A percentile compares a stretch with the other conserved stretches of the same genome.
Evolutionary conservation across 1,139 yeast genomes (phyloP).

Genomic region (Yamadazyma pseudoaaseri): DNA sequence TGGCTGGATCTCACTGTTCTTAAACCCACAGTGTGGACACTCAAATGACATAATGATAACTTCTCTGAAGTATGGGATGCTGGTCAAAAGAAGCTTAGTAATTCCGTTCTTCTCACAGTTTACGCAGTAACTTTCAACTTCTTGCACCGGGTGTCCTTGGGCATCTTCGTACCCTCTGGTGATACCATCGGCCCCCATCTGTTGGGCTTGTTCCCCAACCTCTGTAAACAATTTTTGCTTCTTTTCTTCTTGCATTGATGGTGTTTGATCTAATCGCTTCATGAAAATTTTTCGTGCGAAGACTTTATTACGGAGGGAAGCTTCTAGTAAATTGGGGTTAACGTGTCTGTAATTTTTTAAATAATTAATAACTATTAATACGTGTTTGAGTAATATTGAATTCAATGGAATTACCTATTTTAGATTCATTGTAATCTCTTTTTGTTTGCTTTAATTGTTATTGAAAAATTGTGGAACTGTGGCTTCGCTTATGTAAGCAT

Average conservation of each 20-base stretch:
- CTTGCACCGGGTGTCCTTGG: conserved; percentile 97
- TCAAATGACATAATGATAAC: conserved; percentile 92
- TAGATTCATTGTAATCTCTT: too few species aligned
- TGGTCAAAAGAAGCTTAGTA: conserved; percentile 80
- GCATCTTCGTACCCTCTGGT: conserved; percentile 65
- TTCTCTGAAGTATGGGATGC: conserved; percentile 90
- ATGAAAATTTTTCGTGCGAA: conserved; percentile 11
- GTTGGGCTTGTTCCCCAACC: conserved; percentile 17
- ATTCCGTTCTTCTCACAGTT: conserved; percentile 85
- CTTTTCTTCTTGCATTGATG: conserved; percentile 18
- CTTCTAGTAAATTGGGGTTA: too few species aligned
- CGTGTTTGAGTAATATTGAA: too few species aligned
- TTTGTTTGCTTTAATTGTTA: too few species aligned
- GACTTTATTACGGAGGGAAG: too few species aligned
- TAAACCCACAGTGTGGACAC: conserved; percentile 92
- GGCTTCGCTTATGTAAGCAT: too few species aligned
- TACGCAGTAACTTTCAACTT: conserved; percentile 93
- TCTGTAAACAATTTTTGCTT: conserved; percentile 14
- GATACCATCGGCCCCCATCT: conserved; percentile 17
- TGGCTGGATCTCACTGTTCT: conserved; percentile 91
- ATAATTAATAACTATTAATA: too few species aligned
- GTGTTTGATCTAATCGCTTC: conserved; percentile 21
- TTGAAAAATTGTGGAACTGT: too few species aligned
- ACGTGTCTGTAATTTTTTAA: too few species aligned
- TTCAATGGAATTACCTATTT: too few species aligned